phyloP scores from a whole-genome alignment of 306 rosid genomes.

The Cicer bijugum region DNA sequence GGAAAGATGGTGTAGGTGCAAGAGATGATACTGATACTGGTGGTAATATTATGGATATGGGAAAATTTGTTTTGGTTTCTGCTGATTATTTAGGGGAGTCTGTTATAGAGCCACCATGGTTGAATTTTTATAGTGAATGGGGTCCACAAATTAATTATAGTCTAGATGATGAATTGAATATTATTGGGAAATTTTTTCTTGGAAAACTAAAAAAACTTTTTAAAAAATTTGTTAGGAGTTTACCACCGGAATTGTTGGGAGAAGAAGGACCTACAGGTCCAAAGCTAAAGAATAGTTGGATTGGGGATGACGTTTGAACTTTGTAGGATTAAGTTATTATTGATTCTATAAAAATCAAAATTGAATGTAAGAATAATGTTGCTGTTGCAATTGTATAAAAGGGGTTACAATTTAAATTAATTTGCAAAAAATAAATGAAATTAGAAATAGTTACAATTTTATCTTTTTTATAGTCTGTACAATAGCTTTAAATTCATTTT shows the following conservation, averaged over 20 bases:
- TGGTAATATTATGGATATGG: conserved; percentile 47
- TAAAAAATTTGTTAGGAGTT: conserved; percentile 14
- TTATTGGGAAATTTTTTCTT: conserved; percentile 50
- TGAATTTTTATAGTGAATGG: conserved; percentile 66
- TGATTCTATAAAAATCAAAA: neutral
- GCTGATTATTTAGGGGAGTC: conserved; percentile 57
- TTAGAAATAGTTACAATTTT: neutral
- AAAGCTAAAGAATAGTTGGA: conserved; percentile 62
- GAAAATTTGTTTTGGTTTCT: conserved; percentile 48
- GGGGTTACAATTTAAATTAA: neutral
- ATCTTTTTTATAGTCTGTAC: neutral
- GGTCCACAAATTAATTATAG: conserved; percentile 63
- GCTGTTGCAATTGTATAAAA: neutral
- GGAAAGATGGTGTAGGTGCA: conserved; percentile 53
- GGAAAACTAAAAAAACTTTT: conserved; percentile 47
- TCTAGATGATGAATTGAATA: conserved; percentile 50
- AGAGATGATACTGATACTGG: conserved; percentile 65
- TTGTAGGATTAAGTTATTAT: neutral
- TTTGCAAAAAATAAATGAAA: neutral
- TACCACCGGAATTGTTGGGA: conserved; percentile 68
- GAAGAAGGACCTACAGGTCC: conserved; percentile 91
- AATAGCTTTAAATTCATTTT: no score
- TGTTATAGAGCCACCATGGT: conserved; percentile 68
- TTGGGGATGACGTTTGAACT: conserved; percentile 59
- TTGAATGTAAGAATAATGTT: neutral